A percentile compares a stretch with the other conserved stretches of the same genome.
Conservation (phyloP, 352 stramenopile species). For the Pythium aquatile region DNA sequence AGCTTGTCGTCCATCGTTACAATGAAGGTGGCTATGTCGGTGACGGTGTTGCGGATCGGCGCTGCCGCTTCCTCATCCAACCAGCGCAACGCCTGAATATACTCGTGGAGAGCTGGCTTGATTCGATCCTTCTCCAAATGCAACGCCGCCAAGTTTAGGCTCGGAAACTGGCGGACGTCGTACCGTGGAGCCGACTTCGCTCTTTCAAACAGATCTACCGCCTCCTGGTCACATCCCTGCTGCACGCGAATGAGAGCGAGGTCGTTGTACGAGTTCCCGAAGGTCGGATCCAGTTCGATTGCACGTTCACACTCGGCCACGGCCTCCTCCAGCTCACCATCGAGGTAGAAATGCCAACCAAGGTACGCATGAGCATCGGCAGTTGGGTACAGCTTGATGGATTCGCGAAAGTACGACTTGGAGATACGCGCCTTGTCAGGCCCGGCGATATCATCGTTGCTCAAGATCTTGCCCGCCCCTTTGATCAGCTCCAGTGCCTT, state of each 20-base stretch:
- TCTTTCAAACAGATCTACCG: slow-evolving; percentile 55
- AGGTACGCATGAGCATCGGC: slow-evolving; percentile 68
- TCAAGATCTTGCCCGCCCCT: slow-evolving; percentile 44
- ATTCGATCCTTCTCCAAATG: slow-evolving; percentile 64
- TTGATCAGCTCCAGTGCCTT: slow-evolving; percentile 59
- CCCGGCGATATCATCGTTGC: slow-evolving; percentile 40
- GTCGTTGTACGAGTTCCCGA: slow-evolving; percentile 76
- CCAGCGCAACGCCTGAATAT: slow-evolving; percentile 77
- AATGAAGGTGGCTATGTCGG: slow-evolving; percentile 63
- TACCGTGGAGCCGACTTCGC: slow-evolving; percentile 60
- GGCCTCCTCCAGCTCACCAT: slow-evolving; percentile 52
- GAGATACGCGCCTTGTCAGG: slow-evolving; percentile 53
- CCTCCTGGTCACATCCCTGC: slow-evolving; percentile 56
- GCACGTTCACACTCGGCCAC: slow-evolving; percentile 55
- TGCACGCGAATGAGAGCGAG: slow-evolving; percentile 63
- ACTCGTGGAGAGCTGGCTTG: slow-evolving; percentile 64
- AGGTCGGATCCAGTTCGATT: slow-evolving; percentile 63
- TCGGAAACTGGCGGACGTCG: slow-evolving; percentile 68
- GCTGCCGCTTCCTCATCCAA: slow-evolving; percentile 50
- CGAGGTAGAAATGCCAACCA: slow-evolving; percentile 65
- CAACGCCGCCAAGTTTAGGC: slow-evolving; percentile 60
- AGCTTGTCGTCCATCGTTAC: slow-evolving; percentile 47
- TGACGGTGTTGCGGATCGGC: slow-evolving; percentile 67
- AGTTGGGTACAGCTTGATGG: slow-evolving; percentile 61
- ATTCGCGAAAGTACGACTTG: slow-evolving; percentile 68